Evolutionary conservation across 208 protist genomes (phyloP).

Genomic region (Tritrichomonas musculus): DNA sequence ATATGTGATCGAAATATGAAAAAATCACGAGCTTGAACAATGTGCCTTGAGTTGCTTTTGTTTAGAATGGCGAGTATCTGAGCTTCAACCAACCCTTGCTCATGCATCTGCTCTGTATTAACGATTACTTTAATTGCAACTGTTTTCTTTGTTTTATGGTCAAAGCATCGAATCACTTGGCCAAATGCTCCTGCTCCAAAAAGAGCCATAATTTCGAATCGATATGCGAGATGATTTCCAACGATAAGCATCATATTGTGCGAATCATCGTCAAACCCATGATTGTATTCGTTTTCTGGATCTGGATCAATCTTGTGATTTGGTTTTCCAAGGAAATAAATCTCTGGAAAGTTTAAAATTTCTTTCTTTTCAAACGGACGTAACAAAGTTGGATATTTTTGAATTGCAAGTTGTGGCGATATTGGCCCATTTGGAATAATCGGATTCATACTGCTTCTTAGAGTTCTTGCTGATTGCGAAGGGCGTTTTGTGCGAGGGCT

Average conservation of each 20-base stretch:
- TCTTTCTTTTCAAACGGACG: neutral
- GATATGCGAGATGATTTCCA: slow-evolving; percentile 52
- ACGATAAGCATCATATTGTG: neutral
- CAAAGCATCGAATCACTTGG: slow-evolving; percentile 68
- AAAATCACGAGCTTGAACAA: slow-evolving; percentile 41
- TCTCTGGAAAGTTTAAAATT: neutral
- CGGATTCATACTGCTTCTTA: no score
- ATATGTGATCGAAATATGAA: slow-evolving; percentile 48
- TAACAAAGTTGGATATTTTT: neutral
- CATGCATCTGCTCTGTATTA: slow-evolving; percentile 55
- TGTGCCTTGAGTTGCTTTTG: slow-evolving; percentile 32
- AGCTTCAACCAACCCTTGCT: slow-evolving; percentile 44
- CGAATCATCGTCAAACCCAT: neutral
- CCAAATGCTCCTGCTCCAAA: slow-evolving; percentile 76
- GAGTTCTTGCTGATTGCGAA: no score
- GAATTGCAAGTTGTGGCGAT: neutral
- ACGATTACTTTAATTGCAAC: slow-evolving; percentile 62
- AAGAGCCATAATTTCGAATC: slow-evolving; percentile 67
- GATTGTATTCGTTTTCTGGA: neutral
- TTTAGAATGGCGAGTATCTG: slow-evolving; percentile 42
- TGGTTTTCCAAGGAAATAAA: neutral
- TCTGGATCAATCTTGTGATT: neutral
- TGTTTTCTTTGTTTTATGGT: slow-evolving; percentile 61
- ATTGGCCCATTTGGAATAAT: neutral
- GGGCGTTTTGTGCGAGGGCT: no score